Evolutionary conservation across 202 grass and related monocot species (phyloP).

Genomic region (Elaeis oleifera): DNA sequence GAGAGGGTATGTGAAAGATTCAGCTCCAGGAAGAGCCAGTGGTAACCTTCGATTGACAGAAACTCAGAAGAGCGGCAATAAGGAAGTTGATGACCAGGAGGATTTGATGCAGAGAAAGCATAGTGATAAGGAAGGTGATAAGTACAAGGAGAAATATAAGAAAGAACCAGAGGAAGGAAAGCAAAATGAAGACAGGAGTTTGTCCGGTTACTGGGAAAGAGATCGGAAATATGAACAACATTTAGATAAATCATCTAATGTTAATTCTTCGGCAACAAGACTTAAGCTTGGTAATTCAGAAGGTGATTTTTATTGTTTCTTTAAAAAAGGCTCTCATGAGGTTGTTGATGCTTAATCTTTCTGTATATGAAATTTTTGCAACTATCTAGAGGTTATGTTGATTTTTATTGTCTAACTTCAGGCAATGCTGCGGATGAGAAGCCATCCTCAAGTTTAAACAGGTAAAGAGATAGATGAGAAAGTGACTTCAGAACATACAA

Average conservation of each 20-base stretch:
- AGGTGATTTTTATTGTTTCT: constrained; percentile 2
- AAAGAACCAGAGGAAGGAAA: constrained; percentile 35
- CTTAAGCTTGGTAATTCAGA: constrained; percentile 13
- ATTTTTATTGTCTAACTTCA: constrained; percentile 3
- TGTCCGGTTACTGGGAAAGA: constrained; percentile 33
- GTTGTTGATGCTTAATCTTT: too few relatives aligned
- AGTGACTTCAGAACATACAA: neutral
- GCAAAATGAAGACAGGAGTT: constrained; percentile 41
- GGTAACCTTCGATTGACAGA: neutral
- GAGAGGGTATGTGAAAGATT: neutral
- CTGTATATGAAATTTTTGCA: neutral
- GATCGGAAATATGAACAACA: constrained; percentile 30
- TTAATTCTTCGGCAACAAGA: constrained; percentile 8
- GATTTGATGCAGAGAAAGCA: constrained; percentile 32
- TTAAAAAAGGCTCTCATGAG: neutral
- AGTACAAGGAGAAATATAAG: constrained; percentile 20
- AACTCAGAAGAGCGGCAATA: constrained; percentile 34
- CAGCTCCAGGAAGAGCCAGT: too few relatives aligned
- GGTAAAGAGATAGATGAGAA: constrained; percentile 22
- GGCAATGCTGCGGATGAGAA: constrained; percentile 27
- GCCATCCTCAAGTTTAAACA: constrained; percentile 20
- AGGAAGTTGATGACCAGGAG: constrained; percentile 39
- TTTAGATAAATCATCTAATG: constrained; percentile 24
- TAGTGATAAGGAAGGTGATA: constrained; percentile 44
- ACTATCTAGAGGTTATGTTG: neutral